Conservation (phyloP, 352 stramenopile genomes). For the Phytophthora agathidicida region DNA sequence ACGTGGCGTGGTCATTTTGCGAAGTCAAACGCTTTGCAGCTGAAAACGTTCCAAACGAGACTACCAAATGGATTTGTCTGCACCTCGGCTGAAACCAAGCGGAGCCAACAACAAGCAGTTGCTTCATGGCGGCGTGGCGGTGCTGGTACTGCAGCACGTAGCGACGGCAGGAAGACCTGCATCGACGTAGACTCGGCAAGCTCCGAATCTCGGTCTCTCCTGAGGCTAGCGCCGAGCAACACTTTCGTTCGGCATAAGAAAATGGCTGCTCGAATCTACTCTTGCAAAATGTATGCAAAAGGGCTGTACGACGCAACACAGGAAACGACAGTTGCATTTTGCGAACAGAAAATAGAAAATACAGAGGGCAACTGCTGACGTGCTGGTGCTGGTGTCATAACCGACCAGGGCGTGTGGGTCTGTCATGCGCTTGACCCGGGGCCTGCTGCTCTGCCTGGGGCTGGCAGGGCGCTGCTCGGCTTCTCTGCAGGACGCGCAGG, state of each 20-base stretch:
- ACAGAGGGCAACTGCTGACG: constrained; percentile 10
- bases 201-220: neutral
- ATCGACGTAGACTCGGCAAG: neutral
- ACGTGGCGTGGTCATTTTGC: too few relatives aligned
- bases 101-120: too few relatives aligned
- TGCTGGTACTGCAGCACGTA: too few relatives aligned
- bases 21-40: too few relatives aligned
- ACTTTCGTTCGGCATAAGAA: neutral
- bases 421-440: constrained; percentile 17
- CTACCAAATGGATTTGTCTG: too few relatives aligned
- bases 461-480: constrained; percentile 7
- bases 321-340: constrained; percentile 26
- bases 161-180: constrained; percentile 5
- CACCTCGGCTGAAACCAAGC: too few relatives aligned
- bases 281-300: constrained; percentile 10
- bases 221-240: too few relatives aligned
- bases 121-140: too few relatives aligned
- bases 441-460: constrained; percentile 18
- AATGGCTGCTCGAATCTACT: neutral
- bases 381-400: constrained; percentile 1
- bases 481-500: constrained; percentile 42
- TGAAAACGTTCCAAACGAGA: too few relatives aligned
- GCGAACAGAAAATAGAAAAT: constrained; percentile 31
- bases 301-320: constrained; percentile 7
- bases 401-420: neutral